These are phyloP conservation scores for Chenopodium berlandieri DNA, from an alignment of 148 eudicot species.

Conservation along the genomic window DNA sequence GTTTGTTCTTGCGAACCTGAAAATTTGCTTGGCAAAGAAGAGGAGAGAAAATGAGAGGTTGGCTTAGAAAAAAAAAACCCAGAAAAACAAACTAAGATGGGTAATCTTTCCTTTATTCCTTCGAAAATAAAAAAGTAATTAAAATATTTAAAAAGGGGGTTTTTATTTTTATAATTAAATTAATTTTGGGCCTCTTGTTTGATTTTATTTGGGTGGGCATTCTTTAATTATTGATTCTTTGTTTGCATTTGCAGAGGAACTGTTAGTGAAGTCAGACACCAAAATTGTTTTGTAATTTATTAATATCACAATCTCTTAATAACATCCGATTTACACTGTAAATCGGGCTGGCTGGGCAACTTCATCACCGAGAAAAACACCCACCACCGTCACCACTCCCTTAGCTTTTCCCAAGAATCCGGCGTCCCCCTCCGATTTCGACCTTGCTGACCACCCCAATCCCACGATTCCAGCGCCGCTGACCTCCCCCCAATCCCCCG, in stretches of 20 bases:
- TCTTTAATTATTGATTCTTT: conserved; percentile 12
- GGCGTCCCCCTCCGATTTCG: too few species aligned
- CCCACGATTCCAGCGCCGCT: too few species aligned
- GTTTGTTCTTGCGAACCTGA: conserved; percentile 28
- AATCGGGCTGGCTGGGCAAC: too few species aligned
- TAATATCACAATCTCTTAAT: too few species aligned
- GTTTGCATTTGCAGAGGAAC: conserved; percentile 16
- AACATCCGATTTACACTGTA: too few species aligned
- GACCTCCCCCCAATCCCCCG: too few species aligned
- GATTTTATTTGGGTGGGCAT: conserved; percentile 16
- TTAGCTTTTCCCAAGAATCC: too few species aligned
- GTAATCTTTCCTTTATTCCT: conserved; percentile 16
- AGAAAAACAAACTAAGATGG: conserved; percentile 20
- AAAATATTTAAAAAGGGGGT: neutral
- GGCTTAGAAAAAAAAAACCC: conserved; percentile 21
- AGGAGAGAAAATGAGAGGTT: conserved; percentile 26
- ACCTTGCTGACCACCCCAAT: too few species aligned
- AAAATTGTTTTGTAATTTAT: neutral
- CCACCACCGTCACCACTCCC: too few species aligned
- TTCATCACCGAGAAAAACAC: too few species aligned
- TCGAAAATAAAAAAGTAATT: neutral
- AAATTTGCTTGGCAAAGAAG: conserved; percentile 31
- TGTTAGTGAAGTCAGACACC: conserved; percentile 22
- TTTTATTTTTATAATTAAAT: neutral
- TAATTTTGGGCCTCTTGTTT: conserved; percentile 15